Evolutionary conservation across 179 eudicot genomes (phyloP), one percentile per base, ranked within the genome.

Genomic region (Vitellaria paradoxa): DNA sequence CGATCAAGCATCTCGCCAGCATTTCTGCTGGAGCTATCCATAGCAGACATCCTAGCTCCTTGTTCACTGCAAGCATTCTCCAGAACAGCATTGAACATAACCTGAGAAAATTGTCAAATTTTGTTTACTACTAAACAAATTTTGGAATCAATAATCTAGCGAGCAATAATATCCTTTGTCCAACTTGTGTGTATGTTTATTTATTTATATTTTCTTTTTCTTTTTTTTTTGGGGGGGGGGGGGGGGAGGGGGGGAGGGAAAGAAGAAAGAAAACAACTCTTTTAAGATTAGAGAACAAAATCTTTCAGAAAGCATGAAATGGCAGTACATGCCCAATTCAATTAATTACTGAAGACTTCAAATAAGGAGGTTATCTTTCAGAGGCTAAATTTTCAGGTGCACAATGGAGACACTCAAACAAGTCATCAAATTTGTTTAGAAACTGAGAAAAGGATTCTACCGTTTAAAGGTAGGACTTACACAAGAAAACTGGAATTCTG

Each of bases 11-110:
- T 87, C 11, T 94, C 97, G 12, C 98, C 98, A 78, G 98, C 98
- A 77, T 94, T 94, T 83, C 94, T 91, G 89, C 98, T 94, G 74
- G 98, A 92, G 77, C 96, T 91, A 72, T 94, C 97, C 98, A 94
- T 94, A 18, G 98, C 98, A 85, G 98, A 89, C 98, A 94, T 94
- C 82, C 98, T 87, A 71, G 98, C 98, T 76, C 98, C 98, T 80
- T 94, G 98, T 79, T 92, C 98, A 85, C 98, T 94, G 88, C 96
- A 91, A 76, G 97, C 98, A 80, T 94, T 94, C 88, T 94, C 98
- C 86, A 94, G 75, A 63, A 94, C 88, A 21, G 97, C 98, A 82
- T 94, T 92, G 89, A 88, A 94, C 93, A 94, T 40, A 62, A 91
- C 91, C 98, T 94, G 91, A 76, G 66, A 67, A 53, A 70, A 68